A percentile compares a stretch with the other conserved stretches of the same genome.
These are phyloP conservation scores for Paramarasmius palmivorus DNA, from an alignment of 1,284 basidiomycete genomes.

Conservation along the genomic window DNA sequence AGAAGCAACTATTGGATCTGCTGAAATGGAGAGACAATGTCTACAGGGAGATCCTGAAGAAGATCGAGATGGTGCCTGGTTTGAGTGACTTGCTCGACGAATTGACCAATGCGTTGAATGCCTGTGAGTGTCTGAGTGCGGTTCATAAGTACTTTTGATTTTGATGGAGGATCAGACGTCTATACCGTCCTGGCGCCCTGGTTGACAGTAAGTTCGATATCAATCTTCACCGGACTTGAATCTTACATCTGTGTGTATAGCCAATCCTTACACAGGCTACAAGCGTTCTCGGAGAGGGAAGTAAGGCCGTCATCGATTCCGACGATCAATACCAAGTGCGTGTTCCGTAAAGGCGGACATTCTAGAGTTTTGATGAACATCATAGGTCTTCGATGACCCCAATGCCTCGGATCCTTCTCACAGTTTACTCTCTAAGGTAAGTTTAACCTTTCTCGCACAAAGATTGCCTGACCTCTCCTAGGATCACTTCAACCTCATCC, in stretches of 20 bases:
- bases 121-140: constrained; percentile 42
- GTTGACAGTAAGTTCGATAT: constrained; percentile 40
- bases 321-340: constrained; percentile 66
- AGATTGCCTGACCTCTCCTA: constrained; percentile 12
- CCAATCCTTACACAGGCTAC: constrained; percentile 63
- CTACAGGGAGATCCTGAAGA: constrained; percentile 46
- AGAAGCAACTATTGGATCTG: constrained; percentile 64
- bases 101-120: constrained; percentile 62
- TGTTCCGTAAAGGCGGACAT: constrained; percentile 1
- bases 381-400: constrained; percentile 67
- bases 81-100: constrained; percentile 71
- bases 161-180: constrained; percentile 44
- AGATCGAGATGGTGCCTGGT: constrained; percentile 69
- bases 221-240: neutral
- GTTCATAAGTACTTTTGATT: constrained; percentile 5
- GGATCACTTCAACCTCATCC: constrained; percentile 66
- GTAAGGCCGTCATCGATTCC: constrained; percentile 70
- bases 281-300: constrained; percentile 58
- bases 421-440: constrained; percentile 62
- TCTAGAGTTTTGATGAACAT: constrained; percentile 14
- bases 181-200: constrained; percentile 75
- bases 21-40: constrained; percentile 75
- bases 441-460: constrained; percentile 2
- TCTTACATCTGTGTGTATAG: constrained; percentile 29
- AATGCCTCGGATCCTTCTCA: constrained; percentile 76